Percentiles rank a stretch among this genome's conserved stretches.
Evolutionary conservation across 2,329 filamentous ascomycete genomes (phyloP).

Genomic region (Niveomyces coronatus): DNA sequence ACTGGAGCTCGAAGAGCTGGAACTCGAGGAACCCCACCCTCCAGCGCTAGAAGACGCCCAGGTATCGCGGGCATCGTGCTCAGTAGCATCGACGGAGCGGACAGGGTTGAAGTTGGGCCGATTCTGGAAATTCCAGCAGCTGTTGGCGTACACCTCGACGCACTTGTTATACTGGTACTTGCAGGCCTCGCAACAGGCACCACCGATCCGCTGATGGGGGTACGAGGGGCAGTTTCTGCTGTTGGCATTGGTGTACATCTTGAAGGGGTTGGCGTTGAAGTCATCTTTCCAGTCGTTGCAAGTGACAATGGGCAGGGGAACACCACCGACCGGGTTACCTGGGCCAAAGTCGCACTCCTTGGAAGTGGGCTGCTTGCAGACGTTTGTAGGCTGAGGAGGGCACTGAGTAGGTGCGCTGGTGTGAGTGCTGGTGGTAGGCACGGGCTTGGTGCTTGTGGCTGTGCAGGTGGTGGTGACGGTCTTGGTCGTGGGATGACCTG

Average conservation of each 20-base stretch:
- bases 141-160: constrained; percentile 36
- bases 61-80: neutral
- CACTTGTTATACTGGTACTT: constrained; percentile 41
- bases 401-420: constrained; percentile 23
- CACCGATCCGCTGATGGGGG: constrained; percentile 22
- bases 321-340: constrained; percentile 44
- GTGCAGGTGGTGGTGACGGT: constrained; percentile 22
- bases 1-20: constrained; percentile 3
- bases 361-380: constrained; percentile 43
- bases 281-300: constrained; percentile 42
- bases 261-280: constrained; percentile 35
- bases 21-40: constrained; percentile 5
- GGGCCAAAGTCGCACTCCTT: constrained; percentile 57
- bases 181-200: constrained; percentile 43
- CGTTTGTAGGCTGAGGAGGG: constrained; percentile 37
- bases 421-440: constrained; percentile 17
- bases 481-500: constrained; percentile 23
- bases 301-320: constrained; percentile 40
- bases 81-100: neutral
- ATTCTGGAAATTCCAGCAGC: constrained; percentile 29
- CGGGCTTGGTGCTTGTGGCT: constrained; percentile 20
- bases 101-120: constrained; percentile 16
- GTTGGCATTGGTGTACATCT: constrained; percentile 38
- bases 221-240: constrained; percentile 35
- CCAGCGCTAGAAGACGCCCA: neutral